Conservation (phyloP, 2,329 filamentous ascomycete species). For the Ophiocordyceps camponoti-saundersi region DNA sequence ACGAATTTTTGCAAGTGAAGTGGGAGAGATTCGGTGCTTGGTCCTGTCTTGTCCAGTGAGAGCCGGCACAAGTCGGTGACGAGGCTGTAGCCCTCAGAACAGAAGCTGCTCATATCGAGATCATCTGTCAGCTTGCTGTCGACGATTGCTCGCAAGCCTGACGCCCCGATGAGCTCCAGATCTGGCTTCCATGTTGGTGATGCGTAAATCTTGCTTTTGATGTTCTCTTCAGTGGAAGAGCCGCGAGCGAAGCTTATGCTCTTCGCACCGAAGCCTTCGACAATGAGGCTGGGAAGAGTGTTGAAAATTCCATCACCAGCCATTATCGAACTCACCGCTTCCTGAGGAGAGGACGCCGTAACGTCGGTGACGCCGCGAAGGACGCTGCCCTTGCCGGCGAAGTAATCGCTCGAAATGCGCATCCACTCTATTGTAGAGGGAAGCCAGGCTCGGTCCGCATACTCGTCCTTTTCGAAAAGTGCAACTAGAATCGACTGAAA, state of each 20-base stretch:
- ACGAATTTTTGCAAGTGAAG: neutral
- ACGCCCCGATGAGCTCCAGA: neutral
- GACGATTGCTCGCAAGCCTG: neutral
- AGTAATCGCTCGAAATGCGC: neutral
- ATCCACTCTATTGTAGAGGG: neutral
- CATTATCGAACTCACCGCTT: neutral
- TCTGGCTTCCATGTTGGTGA: neutral
- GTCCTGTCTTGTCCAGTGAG: neutral
- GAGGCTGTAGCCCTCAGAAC: neutral
- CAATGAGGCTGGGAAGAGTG: neutral
- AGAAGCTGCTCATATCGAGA: neutral
- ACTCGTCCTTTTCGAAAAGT: neutral
- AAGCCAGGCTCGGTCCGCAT: neutral
- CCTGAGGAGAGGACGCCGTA: neutral
- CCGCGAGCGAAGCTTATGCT: neutral
- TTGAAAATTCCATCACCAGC: neutral
- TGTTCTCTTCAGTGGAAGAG: neutral
- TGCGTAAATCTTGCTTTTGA: neutral
- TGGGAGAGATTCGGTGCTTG: neutral
- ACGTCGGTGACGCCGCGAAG: neutral
- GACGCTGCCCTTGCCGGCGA: neutral
- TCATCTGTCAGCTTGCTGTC: neutral
- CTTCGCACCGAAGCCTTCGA: neutral
- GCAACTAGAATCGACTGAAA: neutral
- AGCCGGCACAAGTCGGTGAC: neutral